Conservation (phyloP, 306 rosid species). For the Sindora glabra region DNA sequence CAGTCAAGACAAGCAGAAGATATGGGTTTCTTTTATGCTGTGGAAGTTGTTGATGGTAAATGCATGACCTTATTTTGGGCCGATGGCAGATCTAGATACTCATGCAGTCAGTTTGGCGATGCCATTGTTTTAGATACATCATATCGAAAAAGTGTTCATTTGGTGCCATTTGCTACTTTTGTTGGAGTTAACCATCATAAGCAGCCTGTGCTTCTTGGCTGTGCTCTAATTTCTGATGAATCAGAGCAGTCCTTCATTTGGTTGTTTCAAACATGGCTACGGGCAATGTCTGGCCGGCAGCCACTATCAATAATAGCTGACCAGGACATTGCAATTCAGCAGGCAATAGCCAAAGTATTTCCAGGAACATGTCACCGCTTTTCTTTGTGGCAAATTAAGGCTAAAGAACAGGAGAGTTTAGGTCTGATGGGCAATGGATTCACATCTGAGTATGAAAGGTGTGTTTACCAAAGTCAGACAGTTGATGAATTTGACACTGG, state of each 20-base stretch:
- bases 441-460: conserved; percentile 64
- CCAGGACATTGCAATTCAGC: conserved; percentile 74
- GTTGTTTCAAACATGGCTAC: conserved; percentile 88
- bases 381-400: conserved; percentile 84
- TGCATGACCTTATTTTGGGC: conserved; percentile 98
- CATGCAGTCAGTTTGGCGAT: conserved; percentile 92
- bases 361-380: conserved; percentile 76
- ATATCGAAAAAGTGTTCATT: conserved; percentile 58
- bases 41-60: conserved; percentile 62
- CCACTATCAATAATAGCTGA: conserved; percentile 87
- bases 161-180: conserved; percentile 85
- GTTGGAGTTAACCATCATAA: conserved; percentile 89
- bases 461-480: conserved; percentile 67
- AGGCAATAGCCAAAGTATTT: conserved; percentile 61
- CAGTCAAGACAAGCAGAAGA: conserved; percentile 86
- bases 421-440: conserved; percentile 54
- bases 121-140: conserved; percentile 70
- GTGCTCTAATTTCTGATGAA: conserved; percentile 85
- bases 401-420: conserved; percentile 60
- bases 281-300: conserved; percentile 67
- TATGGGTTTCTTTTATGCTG: conserved; percentile 85
- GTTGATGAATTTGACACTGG: conserved; percentile 65
- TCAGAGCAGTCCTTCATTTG: conserved; percentile 83
- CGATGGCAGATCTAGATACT: conserved; percentile 90
- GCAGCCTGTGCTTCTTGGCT: conserved; percentile 93